Conservation (phyloP, 2,329 filamentous ascomycete genomes). For the Trematosphaeria pertusa region DNA sequence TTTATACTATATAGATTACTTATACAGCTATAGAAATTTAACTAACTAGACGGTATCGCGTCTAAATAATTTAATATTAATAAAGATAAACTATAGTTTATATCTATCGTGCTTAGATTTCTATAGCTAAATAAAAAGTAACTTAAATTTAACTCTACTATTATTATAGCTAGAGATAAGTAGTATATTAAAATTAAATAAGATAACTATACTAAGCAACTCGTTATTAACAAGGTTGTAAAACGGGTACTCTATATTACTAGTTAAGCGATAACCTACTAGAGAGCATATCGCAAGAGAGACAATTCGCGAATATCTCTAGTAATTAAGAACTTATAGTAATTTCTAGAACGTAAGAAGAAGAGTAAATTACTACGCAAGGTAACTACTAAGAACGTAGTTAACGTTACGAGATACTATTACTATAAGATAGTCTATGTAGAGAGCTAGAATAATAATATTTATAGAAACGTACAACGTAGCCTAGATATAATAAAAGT, state of each 20-base stretch:
- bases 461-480: conserved; percentile 41
- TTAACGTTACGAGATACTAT: conserved; percentile 54
- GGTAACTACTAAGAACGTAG: conserved; percentile 45
- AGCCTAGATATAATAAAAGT: conserved; percentile 43
- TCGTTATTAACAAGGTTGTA: conserved; percentile 25
- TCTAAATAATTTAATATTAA: conserved; percentile 58
- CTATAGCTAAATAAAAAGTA: conserved; percentile 51
- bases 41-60: too few relatives aligned
- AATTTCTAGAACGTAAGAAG: conserved; percentile 51
- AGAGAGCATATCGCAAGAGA: conserved; percentile 46
- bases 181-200: conserved; percentile 52
- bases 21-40: conserved; percentile 58
- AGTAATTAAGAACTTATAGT: conserved; percentile 57
- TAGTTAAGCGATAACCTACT: conserved; percentile 26
- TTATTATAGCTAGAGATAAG: conserved; percentile 40
- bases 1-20: conserved; percentile 57
- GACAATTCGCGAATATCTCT: conserved; percentile 39
- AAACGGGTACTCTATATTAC: conserved; percentile 20
- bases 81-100: conserved; percentile 49
- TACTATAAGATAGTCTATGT: conserved; percentile 52
- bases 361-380: conserved; percentile 51
- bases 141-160: conserved; percentile 56
- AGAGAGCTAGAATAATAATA: conserved; percentile 40
- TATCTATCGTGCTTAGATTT: conserved; percentile 53
- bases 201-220: conserved; percentile 29